Evolutionary conservation across 2,329 filamentous ascomycete species (phyloP).

Genomic region (Colletotrichum tamarilloi): DNA sequence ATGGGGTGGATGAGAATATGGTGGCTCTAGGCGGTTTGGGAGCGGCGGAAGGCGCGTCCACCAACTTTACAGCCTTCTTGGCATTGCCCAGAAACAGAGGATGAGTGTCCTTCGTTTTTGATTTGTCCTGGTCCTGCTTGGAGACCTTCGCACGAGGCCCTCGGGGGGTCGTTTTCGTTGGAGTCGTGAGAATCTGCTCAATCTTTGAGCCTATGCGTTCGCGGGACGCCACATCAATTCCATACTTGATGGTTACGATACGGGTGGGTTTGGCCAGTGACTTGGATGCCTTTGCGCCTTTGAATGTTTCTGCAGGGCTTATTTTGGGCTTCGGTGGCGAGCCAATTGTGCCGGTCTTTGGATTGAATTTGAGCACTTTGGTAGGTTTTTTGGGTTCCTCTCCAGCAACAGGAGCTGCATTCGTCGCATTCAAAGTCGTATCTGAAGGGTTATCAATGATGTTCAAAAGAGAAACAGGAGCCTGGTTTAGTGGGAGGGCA

Average conservation of each 20-base stretch:
- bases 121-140: slow-evolving; percentile 40
- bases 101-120: slow-evolving; percentile 48
- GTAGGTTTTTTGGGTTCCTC: slow-evolving; percentile 41
- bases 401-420: neutral
- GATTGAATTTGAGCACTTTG: slow-evolving; percentile 65
- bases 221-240: slow-evolving; percentile 53
- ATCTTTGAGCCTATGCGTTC: slow-evolving; percentile 69
- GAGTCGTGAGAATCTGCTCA: slow-evolving; percentile 64
- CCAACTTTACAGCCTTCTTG: slow-evolving; percentile 38
- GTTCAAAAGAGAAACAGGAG: neutral
- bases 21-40: slow-evolving; percentile 47
- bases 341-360: slow-evolving; percentile 70
- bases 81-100: slow-evolving; percentile 52
- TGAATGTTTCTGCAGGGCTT: slow-evolving; percentile 35
- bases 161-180: slow-evolving; percentile 40
- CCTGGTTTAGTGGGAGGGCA: neutral
- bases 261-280: slow-evolving; percentile 17
- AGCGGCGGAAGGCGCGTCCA: slow-evolving; percentile 8
- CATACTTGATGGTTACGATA: slow-evolving; percentile 22
- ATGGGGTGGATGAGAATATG: slow-evolving; percentile 64
- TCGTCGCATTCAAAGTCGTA: neutral
- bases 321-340: slow-evolving; percentile 68
- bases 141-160: slow-evolving; percentile 40
- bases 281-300: slow-evolving; percentile 5
- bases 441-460: neutral